Base-by-base conservation (phyloP, 805 yeast species). In the Candida pseudofarinosa region DNA sequence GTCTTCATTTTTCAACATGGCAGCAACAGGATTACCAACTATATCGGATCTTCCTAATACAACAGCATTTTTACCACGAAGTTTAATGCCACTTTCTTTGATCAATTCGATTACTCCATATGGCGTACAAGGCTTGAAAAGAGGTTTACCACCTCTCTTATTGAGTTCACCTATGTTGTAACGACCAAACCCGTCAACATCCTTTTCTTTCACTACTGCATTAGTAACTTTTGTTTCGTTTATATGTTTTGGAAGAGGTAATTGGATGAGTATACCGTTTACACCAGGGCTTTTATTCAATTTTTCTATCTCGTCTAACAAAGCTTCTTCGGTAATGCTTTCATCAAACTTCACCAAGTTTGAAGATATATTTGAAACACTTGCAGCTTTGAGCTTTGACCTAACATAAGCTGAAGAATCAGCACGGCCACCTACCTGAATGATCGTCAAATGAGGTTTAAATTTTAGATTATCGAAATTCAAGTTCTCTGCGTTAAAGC, bases 41-140 rank as follows among this genome's bases (percentile, higher is more conserved):
- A 91, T 91, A 60, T 93, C 97, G 16, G 96, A 86, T 60, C 98
- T 80, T 42, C 99, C 98, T 46, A 93, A 71, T 17, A 91, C 98
- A 45, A 90, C 96, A 15, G 95, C 96, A 48, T 76, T 76, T 54
- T 87, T 79, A 43, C 97, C 97, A n/a, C 77, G 62, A 44, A 89
- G 67, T 26, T 70, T 65, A 19, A 88, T 79, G 6, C 83, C 80
- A 38, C 87, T 77, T 50, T 82, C 75, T 53, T 84, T 79, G 56
- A 91, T 73, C 56, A 91, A 70, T 56, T 81, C 85, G 72, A 91
- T 83, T 55, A 89, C 80, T 45, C 99, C 99, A 66, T 83, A 81
- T 42, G 99, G 99, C 20, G 99, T 91, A 69, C 98, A 91, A 30
- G 99, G 98, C 50, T 83, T 74, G 65, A 88, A 90, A 46, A 71